phyloP scores from a whole-genome alignment of 257 asterid species.

The Cordia subcordata region DNA sequence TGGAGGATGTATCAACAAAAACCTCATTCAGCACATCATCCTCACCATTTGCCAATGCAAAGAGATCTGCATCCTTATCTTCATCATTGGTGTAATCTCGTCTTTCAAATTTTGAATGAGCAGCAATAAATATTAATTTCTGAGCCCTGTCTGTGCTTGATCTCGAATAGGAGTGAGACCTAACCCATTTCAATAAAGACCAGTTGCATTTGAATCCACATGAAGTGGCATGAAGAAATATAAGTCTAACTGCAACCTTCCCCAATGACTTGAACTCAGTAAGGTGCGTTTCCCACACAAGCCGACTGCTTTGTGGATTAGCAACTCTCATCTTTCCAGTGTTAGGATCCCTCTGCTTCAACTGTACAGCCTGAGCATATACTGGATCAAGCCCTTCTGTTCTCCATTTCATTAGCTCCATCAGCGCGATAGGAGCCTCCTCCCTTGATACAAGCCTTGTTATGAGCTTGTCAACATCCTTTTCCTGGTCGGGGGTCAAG shows the following conservation, averaged over 20 bases:
- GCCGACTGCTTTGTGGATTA: slow-evolving; percentile 91
- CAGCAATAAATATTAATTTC: slow-evolving; percentile 78
- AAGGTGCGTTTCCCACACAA: slow-evolving; percentile 91
- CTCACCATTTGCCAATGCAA: slow-evolving; percentile 81
- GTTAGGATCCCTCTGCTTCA: slow-evolving; percentile 73
- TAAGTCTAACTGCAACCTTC: slow-evolving; percentile 87
- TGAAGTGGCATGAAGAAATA: slow-evolving; percentile 78
- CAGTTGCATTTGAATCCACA: slow-evolving; percentile 60
- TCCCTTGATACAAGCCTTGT: slow-evolving; percentile 81
- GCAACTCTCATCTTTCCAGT: slow-evolving; percentile 87
- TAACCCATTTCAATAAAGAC: slow-evolving; percentile 58
- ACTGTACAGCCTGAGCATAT: slow-evolving; percentile 91
- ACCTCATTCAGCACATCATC: slow-evolving; percentile 97
- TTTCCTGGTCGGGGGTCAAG: slow-evolving; percentile 81
- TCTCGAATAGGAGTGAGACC: slow-evolving; percentile 61
- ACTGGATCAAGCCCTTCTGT: slow-evolving; percentile 94
- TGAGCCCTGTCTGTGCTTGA: slow-evolving; percentile 80
- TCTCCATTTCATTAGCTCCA: slow-evolving; percentile 99
- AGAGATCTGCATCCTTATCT: slow-evolving; percentile 73
- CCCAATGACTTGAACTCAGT: slow-evolving; percentile 74
- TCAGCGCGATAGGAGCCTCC: slow-evolving; percentile 89
- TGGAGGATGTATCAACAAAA: slow-evolving; percentile 90
- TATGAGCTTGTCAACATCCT: slow-evolving; percentile 84
- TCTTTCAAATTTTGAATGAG: slow-evolving; percentile 69
- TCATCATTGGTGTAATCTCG: slow-evolving; percentile 50